A percentile compares a stretch with the other conserved stretches of the same genome.
Conservation (phyloP, 2,329 filamentous ascomycete genomes). For the Arthrobotrys pseudoclavata region DNA sequence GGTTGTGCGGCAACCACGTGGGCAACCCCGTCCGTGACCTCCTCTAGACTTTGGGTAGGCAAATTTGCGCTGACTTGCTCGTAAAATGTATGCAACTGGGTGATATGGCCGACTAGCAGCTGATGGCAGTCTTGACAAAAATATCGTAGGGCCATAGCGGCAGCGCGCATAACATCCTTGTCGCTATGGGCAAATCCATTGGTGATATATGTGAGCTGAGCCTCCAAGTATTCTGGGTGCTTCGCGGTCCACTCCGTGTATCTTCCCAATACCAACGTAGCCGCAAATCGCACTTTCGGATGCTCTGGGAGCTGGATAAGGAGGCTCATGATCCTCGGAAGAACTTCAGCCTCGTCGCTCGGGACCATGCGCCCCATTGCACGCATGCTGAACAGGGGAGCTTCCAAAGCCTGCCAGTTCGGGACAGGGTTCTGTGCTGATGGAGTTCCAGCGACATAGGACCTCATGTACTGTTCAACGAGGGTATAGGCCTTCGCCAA, state of each 20-base stretch:
- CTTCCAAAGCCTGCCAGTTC: conserved; percentile 96
- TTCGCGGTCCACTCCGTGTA: conserved; percentile 98
- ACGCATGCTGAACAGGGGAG: conserved; percentile 92
- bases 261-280: conserved; percentile 94
- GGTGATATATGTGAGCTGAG: conserved; percentile 95
- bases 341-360: conserved; percentile 84
- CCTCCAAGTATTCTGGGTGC: conserved; percentile 90
- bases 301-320: conserved; percentile 95
- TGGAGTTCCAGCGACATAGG: conserved; percentile 72
- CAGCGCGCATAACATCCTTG: conserved; percentile 89
- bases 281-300: conserved; percentile 97
- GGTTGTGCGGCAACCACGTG: conserved; percentile 91
- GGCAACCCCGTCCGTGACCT: conserved; percentile 95
- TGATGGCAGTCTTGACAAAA: conserved; percentile 96
- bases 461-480: conserved; percentile 89
- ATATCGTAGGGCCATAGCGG: conserved; percentile 94
- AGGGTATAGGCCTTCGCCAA: conserved; percentile 87
- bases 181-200: conserved; percentile 90
- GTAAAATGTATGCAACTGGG: conserved; percentile 92
- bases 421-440: conserved; percentile 74
- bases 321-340: conserved; percentile 91
- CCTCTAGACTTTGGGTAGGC: conserved; percentile 88
- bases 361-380: conserved; percentile 98
- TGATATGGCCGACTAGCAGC: conserved; percentile 83
- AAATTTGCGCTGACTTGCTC: conserved; percentile 88